Percentiles rank a stretch among this genome's conserved stretches.
These are phyloP conservation scores for Coemansia sp. DNA, from an alignment of 192 early-diverging fungal species.

Conservation along the genomic window DNA sequence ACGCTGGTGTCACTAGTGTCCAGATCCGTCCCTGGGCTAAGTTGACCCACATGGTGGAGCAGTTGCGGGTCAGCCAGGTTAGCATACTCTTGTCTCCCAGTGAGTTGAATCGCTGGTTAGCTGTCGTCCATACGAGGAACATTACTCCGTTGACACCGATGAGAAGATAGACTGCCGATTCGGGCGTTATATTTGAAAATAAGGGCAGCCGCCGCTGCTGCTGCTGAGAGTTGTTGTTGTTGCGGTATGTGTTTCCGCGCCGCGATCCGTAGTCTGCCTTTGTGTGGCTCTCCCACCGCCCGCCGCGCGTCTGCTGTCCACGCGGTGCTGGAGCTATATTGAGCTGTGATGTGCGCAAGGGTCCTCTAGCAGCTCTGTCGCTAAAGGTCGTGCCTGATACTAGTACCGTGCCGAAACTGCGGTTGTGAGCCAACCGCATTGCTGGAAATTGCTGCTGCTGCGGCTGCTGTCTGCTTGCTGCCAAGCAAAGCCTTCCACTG, in stretches of 20 bases:
- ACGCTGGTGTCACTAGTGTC: conserved; percentile 58
- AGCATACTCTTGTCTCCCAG: conserved; percentile 25
- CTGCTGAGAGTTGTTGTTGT: conserved; percentile 1
- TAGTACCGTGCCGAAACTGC: background rate
- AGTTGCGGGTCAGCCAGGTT: conserved; percentile 43
- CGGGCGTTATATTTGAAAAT: conserved; percentile 29
- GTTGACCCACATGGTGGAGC: conserved; percentile 37
- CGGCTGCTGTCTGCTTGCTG: background rate
- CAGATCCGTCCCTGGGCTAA: conserved; percentile 41
- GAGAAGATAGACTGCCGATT: conserved; percentile 30
- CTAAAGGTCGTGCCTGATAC: background rate
- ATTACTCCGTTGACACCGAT: conserved; percentile 47
- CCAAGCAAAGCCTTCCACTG: background rate
- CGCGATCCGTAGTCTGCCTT: conserved; percentile 48
- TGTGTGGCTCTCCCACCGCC: conserved; percentile 51
- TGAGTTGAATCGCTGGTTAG: conserved; percentile 13
- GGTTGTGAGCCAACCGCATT: background rate
- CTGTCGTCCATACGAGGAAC: conserved; percentile 43
- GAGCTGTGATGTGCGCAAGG: background rate
- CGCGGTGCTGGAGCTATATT: conserved; percentile 7
- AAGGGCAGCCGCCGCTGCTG: conserved; percentile 6
- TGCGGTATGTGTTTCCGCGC: conserved; percentile 39
- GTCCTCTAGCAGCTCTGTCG: background rate
- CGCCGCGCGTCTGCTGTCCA: conserved; percentile 45
- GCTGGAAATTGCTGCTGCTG: background rate